A percentile compares a stretch with the other conserved stretches of the same genome.
Conservation (phyloP, 1,284 basidiomycete genomes). For the Xerocomus amazonicus region DNA sequence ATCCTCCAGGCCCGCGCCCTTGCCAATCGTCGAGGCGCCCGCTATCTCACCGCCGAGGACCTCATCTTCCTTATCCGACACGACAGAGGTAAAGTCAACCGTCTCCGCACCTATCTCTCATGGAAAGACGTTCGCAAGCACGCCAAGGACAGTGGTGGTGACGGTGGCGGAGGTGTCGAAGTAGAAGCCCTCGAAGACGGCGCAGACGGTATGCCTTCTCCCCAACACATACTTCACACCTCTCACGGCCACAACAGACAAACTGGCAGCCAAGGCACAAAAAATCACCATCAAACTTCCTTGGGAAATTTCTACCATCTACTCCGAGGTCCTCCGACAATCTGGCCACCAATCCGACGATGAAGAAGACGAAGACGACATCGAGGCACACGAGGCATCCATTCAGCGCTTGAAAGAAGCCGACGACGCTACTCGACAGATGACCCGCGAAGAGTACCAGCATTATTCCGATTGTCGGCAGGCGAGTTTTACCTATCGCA, state of each 20-base stretch:
- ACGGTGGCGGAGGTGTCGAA: conserved; percentile 75
- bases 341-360: conserved; percentile 80
- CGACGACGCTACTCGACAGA: conserved; percentile 91
- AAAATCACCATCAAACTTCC: conserved; percentile 95
- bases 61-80: conserved; percentile 96
- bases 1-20: conserved; percentile 87
- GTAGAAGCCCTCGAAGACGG: conserved; percentile 76
- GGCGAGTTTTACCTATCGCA: conserved; percentile 95
- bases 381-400: conserved; percentile 94
- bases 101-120: conserved; percentile 89
- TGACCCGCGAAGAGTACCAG: conserved; percentile 96
- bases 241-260: conserved; percentile 46
- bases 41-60: conserved; percentile 89
- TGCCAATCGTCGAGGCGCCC: conserved; percentile 78
- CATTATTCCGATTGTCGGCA: conserved; percentile 97
- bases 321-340: conserved; percentile 76
- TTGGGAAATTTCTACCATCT: conserved; percentile 93
- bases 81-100: conserved; percentile 92
- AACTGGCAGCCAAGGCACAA: conserved; percentile 79
- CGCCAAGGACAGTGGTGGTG: conserved; percentile 84
- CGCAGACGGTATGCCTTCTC: conserved; percentile 54
- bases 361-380: conserved; percentile 94
- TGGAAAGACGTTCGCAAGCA: conserved; percentile 99
- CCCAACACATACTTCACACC: neutral
- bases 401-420: conserved; percentile 89